Percentiles rank a stretch among this genome's conserved stretches.
phyloP scores from a whole-genome alignment of 495 filamentous ascomycete species.

The Clohesyomyces aquaticus region DNA sequence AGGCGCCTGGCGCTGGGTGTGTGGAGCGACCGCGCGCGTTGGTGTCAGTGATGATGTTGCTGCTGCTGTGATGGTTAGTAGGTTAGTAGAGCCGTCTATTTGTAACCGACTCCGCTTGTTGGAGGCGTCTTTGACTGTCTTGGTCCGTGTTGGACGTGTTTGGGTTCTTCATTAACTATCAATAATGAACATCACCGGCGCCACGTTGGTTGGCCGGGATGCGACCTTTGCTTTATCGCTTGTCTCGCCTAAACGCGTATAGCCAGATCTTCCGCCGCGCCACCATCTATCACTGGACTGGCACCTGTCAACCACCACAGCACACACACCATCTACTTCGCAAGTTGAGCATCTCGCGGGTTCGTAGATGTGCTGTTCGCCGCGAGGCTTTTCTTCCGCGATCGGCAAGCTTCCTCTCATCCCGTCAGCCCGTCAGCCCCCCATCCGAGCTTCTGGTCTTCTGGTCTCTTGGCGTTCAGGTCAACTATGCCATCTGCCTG shows the following conservation, averaged over 20 bases:
- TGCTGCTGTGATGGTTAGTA: conserved; percentile 32
- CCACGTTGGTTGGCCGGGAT: neutral
- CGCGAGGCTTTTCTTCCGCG: too few relatives aligned
- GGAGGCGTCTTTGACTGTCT: neutral
- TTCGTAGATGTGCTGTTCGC: too few relatives aligned
- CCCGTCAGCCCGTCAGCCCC: too few relatives aligned
- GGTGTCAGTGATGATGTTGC: too few relatives aligned
- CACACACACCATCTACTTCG: neutral
- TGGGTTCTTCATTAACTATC: neutral
- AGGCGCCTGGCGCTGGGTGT: neutral
- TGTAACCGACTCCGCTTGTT: neutral
- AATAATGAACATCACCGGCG: neutral
- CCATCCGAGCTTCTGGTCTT: too few relatives aligned
- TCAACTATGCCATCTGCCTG: too few relatives aligned
- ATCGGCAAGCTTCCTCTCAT: too few relatives aligned
- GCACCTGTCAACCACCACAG: neutral
- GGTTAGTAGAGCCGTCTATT: conserved; percentile 8
- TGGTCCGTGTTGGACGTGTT: conserved; percentile 6
- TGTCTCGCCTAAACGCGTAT: conserved; percentile 13
- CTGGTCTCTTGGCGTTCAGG: too few relatives aligned
- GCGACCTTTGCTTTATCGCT: neutral
- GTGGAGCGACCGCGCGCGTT: too few relatives aligned
- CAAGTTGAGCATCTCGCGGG: too few relatives aligned
- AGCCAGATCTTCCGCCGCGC: neutral
- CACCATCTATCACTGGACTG: neutral